A percentile compares a stretch with the other conserved stretches of the same genome.
Conservation (phyloP, 2,329 filamentous ascomycete species). For the Penicillium frequentans region DNA sequence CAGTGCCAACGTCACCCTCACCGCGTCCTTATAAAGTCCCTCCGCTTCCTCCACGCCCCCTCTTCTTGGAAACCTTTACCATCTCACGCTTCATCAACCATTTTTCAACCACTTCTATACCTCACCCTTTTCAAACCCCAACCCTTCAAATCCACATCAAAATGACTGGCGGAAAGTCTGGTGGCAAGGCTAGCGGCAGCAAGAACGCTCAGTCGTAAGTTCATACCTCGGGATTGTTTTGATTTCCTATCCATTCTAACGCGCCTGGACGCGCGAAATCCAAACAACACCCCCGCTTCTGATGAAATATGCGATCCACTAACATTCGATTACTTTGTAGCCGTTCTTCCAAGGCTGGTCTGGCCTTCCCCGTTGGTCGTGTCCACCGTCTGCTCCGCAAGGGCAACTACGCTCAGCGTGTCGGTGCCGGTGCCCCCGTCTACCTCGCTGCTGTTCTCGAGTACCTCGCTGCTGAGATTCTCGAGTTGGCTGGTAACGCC, state of each 20-base stretch:
- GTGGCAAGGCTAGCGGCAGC: constrained; percentile 97
- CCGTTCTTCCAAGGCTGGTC: constrained; percentile 98
- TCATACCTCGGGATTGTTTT: constrained; percentile 10
- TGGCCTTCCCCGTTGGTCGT: constrained; percentile 98
- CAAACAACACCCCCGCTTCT: constrained; percentile 31
- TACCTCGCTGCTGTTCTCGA: constrained; percentile 97
- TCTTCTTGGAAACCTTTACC: constrained; percentile 25
- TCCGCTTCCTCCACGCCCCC: constrained; percentile 33
- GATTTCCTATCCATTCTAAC: constrained; percentile 9
- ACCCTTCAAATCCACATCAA: constrained; percentile 55
- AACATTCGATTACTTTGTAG: constrained; percentile 47
- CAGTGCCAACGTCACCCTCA: constrained; percentile 44
- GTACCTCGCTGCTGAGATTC: constrained; percentile 97
- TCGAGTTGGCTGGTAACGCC: constrained; percentile 97
- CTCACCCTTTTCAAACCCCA: constrained; percentile 30
- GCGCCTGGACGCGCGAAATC: constrained; percentile 1
- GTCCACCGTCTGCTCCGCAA: constrained; percentile 98
- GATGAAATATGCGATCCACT: neutral
- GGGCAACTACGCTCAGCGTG: constrained; percentile 99
- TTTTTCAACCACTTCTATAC: neutral
- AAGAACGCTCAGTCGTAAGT: constrained; percentile 99
- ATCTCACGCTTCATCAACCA: constrained; percentile 23
- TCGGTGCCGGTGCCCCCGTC: constrained; percentile 94
- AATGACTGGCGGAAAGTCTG: constrained; percentile 99
- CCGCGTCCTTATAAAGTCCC: constrained; percentile 46